Conservation (phyloP, 305 asterid species). For the Fraxinus sp. region DNA sequence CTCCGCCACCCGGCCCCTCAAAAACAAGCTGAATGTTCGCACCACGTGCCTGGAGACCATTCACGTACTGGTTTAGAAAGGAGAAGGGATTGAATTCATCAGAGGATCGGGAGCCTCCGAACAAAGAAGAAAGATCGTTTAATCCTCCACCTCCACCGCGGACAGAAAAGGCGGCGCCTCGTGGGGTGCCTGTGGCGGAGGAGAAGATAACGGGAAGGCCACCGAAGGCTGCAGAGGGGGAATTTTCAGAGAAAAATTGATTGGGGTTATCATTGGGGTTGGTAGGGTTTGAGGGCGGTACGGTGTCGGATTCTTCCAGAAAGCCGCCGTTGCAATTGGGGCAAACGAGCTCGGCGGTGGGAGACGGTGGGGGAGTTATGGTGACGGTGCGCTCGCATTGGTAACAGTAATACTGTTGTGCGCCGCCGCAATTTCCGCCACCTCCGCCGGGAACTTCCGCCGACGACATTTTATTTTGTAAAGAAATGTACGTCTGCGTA, state of each 20-base stretch:
- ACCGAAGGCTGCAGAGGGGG: conserved; percentile 16
- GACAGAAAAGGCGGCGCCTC: conserved; percentile 24
- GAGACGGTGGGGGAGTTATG: conserved; percentile 31
- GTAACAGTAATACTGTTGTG: conserved; percentile 32
- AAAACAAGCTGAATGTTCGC: conserved; percentile 40
- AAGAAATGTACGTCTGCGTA: not conserved
- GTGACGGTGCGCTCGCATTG: conserved; percentile 35
- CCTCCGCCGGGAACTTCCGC: conserved; percentile 9
- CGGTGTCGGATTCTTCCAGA: conserved; percentile 37
- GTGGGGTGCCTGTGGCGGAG: conserved; percentile 27
- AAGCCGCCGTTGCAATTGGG: conserved; percentile 40
- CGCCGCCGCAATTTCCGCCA: conserved; percentile 14
- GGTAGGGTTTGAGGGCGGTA: conserved; percentile 36
- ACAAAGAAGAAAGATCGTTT: conserved; percentile 30
- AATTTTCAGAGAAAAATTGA: conserved; percentile 24
- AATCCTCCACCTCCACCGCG: conserved; percentile 27
- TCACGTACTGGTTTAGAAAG: conserved; percentile 32
- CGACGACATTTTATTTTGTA: not conserved
- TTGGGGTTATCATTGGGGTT: conserved; percentile 8
- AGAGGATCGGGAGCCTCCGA: conserved; percentile 30
- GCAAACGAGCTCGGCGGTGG: conserved; percentile 35
- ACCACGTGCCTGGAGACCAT: conserved; percentile 35
- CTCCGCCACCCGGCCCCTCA: conserved; percentile 31
- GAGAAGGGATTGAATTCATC: conserved; percentile 33
- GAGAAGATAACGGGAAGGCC: conserved; percentile 29